phyloP scores from a whole-genome alignment of 345 rosid genomes.

The Brassica nigra region DNA sequence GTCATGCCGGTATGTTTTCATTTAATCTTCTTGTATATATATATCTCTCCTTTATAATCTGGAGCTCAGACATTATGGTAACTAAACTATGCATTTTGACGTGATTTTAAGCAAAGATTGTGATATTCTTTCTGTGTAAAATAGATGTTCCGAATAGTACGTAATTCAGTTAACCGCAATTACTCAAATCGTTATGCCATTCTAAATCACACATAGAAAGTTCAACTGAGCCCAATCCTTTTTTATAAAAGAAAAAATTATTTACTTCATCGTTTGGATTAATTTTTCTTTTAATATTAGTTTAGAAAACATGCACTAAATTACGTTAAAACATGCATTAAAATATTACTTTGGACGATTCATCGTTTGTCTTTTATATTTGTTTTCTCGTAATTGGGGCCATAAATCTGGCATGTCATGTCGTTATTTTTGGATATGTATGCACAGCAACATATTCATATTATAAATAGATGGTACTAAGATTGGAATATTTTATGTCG shows the following conservation, averaged over 20 bases:
- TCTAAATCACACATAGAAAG: not conserved
- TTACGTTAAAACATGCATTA: not conserved
- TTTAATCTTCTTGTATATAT: not conserved
- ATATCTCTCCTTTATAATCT: not conserved
- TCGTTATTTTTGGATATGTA: constrained; percentile 24
- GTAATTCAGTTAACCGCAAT: not conserved
- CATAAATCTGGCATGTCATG: constrained; percentile 38
- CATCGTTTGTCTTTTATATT: constrained; percentile 10
- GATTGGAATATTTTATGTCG: constrained; percentile 6
- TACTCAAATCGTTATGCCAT: not conserved
- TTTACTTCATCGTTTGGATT: not conserved
- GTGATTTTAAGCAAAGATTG: not conserved
- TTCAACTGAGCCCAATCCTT: not conserved
- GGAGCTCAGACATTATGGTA: not conserved
- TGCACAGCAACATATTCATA: not conserved
- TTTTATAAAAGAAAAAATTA: not conserved
- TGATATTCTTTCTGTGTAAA: not conserved
- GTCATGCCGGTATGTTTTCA: constrained; percentile 66
- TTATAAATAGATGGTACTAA: constrained; percentile 8
- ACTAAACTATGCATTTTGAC: not conserved
- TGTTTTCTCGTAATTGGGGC: constrained; percentile 24
- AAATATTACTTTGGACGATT: not conserved
- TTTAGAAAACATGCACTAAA: not conserved
- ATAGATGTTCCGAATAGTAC: not conserved
- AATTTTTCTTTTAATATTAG: not conserved